phyloP scores from a whole-genome alignment of 2,329 filamentous ascomycete species.

The Monilinia fructicola region DNA sequence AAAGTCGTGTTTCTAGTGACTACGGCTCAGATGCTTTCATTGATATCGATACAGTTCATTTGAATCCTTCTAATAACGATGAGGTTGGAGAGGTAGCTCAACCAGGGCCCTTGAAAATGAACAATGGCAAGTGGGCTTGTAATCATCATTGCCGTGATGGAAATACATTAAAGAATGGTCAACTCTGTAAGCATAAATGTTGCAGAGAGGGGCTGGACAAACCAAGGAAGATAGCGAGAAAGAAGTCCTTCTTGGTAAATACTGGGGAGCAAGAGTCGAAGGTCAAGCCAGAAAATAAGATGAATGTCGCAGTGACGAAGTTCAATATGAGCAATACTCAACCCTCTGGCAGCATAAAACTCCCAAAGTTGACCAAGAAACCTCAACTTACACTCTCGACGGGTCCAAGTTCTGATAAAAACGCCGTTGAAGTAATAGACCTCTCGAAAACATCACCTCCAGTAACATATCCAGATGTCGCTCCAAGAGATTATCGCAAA shows the following conservation, averaged over 20 bases:
- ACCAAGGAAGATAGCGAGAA: constrained; percentile 42
- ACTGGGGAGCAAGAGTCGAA: neutral
- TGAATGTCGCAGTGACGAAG: neutral
- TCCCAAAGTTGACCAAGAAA: neutral
- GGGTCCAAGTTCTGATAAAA: neutral
- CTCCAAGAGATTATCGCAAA: constrained; percentile 36
- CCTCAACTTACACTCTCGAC: too few species aligned
- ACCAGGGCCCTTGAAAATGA: constrained; percentile 51
- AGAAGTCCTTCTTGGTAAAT: constrained; percentile 21
- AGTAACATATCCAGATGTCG: constrained; percentile 29
- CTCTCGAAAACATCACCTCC: constrained; percentile 29
- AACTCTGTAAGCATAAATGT: constrained; percentile 67
- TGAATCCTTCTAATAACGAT: constrained; percentile 1
- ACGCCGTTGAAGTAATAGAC: constrained; percentile 38
- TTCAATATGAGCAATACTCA: neutral
- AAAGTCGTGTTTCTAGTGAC: constrained; percentile 27
- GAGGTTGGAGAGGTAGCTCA: constrained; percentile 10
- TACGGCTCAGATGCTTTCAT: constrained; percentile 52
- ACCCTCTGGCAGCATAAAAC: neutral
- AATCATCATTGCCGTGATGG: constrained; percentile 62
- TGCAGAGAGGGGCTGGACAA: constrained; percentile 71
- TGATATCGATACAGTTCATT: constrained; percentile 47
- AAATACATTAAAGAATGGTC: constrained; percentile 43
- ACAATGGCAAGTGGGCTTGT: constrained; percentile 73
- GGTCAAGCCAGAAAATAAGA: neutral